Evolutionary conservation across 805 yeast genomes (phyloP).

Genomic region (Phaffomyces opuntiae): DNA sequence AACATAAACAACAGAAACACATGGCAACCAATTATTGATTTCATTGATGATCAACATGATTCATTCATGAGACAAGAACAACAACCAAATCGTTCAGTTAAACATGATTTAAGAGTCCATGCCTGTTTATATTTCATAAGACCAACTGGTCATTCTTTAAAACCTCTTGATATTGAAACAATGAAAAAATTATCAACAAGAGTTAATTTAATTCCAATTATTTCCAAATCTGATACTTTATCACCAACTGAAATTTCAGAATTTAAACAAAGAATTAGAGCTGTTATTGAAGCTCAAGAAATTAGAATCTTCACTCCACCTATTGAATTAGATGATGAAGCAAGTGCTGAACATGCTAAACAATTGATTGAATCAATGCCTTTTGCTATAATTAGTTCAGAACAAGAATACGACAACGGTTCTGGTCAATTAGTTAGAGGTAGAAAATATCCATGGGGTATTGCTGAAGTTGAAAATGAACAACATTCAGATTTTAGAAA

Average conservation of each 20-base stretch:
- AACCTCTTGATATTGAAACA: constrained; percentile 80
- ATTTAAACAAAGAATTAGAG: constrained; percentile 54
- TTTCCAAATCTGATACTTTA: constrained; percentile 29
- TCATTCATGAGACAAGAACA: constrained; percentile 87
- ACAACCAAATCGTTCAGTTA: constrained; percentile 66
- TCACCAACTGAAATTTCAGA: constrained; percentile 22
- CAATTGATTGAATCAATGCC: constrained; percentile 82
- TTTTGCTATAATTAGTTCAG: constrained; percentile 76
- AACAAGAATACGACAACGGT: constrained; percentile 55
- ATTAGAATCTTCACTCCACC: constrained; percentile 83
- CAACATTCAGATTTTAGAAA: constrained; percentile 79
- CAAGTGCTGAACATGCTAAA: constrained; percentile 73
- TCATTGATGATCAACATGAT: constrained; percentile 87
- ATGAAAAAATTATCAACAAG: constrained; percentile 78
- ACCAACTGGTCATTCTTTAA: constrained; percentile 84
- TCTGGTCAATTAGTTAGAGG: constrained; percentile 67
- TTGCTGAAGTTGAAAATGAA: constrained; percentile 83
- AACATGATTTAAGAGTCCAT: constrained; percentile 82
- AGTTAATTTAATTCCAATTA: constrained; percentile 83
- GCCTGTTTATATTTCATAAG: constrained; percentile 85
- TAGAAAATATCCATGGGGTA: constrained; percentile 87
- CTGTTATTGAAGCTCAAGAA: constrained; percentile 76
- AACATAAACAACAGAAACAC: constrained; percentile 78
- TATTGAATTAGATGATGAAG: constrained; percentile 65
- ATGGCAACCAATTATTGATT: constrained; percentile 83